Base-by-base conservation (phyloP, 768 basidiomycete genomes). In the Serpula lacrymans region DNA sequence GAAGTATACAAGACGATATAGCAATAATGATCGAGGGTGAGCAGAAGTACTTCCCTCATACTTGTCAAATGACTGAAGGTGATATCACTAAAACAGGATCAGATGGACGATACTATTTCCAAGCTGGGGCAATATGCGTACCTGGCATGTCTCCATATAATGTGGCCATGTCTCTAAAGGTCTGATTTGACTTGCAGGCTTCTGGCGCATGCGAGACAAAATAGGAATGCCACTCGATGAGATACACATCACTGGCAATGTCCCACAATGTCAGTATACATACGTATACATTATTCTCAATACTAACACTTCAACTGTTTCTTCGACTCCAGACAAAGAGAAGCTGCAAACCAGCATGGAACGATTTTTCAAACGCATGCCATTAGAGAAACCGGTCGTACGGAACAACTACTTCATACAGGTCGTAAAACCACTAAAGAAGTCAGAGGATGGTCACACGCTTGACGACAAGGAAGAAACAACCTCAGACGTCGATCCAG, bases 161-260 rank as follows among this genome's bases (percentile, higher is more conserved):
- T 6, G 31, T 33, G 31, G 20, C 20, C 17, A 13, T 3, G 18
- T 21, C 31, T 8, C 21, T 16, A 29, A 13, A 3, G n/a, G 18
- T 13, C n/a, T 32, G 44, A 35, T 3, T 7, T 35, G 37, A 16
- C 30, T 45, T 24, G 29, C 52, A 84, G 87, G 87, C 17, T 81
- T 77, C 46, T 88, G 87, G 88, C 72, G 85, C 13, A 70, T 88
- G 63, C 57, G 72, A 47, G 85, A 88, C 61, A 88, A 88, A 64
- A 75, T 85, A 39, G 88, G 86, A 6, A 65, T 80, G 51, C 68
- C 79, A 16, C 64, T 88, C 26, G 80, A 86, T 39, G 79, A 86
- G 39, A 87, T 88, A 30, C 86, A 89, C 60, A 60, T 67, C 40
- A 68, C 71, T 20, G 86, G 88, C 20, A 66, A 80, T 52, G 87